These are phyloP conservation scores for Stropharia rugosoannulata DNA, from an alignment of 768 basidiomycete species.

Conservation along the genomic window DNA sequence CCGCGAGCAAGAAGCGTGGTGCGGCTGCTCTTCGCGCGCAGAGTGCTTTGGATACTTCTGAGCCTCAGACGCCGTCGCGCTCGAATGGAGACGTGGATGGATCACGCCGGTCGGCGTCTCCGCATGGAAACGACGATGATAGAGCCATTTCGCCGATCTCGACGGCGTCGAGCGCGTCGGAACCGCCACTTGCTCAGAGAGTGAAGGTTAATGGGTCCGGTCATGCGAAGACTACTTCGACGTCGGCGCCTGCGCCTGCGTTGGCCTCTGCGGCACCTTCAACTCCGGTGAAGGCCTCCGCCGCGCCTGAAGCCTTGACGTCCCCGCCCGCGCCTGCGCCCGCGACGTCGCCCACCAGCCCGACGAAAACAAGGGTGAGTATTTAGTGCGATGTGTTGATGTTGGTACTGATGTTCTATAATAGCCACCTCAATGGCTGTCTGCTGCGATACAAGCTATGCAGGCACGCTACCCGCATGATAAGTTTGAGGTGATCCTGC, in stretches of 20 bases:
- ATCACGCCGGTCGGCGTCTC: conserved; percentile 16
- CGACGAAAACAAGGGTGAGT: conserved; percentile 29
- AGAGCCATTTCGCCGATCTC: conserved; percentile 71
- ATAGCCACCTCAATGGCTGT: conserved; percentile 71
- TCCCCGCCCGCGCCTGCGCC: conserved; percentile 13
- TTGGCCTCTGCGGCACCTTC: conserved; percentile 4
- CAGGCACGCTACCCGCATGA: conserved; percentile 78
- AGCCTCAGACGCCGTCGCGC: conserved; percentile 53
- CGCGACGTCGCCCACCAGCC: conserved; percentile 21
- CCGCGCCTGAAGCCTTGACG: conserved; percentile 1
- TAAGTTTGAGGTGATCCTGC: conserved; percentile 73
- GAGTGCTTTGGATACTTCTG: conserved; percentile 38
- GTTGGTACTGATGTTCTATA: not conserved
- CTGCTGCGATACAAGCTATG: conserved; percentile 64
- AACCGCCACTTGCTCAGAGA: conserved; percentile 70
- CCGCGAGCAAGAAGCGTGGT: conserved; percentile 44
- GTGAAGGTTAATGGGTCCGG: conserved; percentile 51
- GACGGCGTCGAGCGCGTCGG: conserved; percentile 69
- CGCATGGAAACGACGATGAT: conserved; percentile 45
- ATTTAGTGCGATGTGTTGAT: not conserved
- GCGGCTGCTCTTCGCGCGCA: conserved; percentile 49
- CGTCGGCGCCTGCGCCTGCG: conserved; percentile 1
- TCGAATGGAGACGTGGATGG: conserved; percentile 32
- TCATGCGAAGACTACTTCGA: not conserved
- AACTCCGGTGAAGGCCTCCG: conserved; percentile 12